Conservation (phyloP, 1,284 basidiomycete genomes). For the Microbotryum saponariae region DNA sequence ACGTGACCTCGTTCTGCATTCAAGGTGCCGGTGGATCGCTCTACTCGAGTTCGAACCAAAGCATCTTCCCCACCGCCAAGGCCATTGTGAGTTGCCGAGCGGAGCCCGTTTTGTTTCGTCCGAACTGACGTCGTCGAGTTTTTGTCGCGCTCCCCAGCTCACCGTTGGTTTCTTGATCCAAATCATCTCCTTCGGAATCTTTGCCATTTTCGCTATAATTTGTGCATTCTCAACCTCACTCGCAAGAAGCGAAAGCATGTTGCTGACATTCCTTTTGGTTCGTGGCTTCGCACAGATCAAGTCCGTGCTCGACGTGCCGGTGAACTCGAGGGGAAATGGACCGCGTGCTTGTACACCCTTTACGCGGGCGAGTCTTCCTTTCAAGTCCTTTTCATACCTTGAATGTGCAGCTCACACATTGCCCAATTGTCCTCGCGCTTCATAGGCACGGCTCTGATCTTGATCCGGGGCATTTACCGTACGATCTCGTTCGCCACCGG, state of each 20-base stretch:
- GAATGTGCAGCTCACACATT: too few species aligned
- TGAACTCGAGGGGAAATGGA: slow-evolving; percentile 16
- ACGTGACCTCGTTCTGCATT: slow-evolving; percentile 19
- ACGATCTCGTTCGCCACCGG: slow-evolving; percentile 24
- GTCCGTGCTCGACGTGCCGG: slow-evolving; percentile 14
- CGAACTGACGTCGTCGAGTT: not conserved
- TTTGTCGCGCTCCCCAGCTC: slow-evolving; percentile 1
- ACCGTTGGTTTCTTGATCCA: slow-evolving; percentile 28
- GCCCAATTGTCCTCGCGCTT: not conserved
- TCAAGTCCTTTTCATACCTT: not conserved
- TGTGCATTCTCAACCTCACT: slow-evolving; percentile 1
- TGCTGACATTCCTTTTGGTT: too few species aligned
- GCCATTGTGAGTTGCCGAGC: slow-evolving; percentile 12
- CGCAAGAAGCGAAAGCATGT: too few species aligned
- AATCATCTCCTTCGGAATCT: slow-evolving; percentile 26
- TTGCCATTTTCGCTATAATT: slow-evolving; percentile 17
- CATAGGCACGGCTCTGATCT: not conserved
- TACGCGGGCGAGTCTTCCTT: slow-evolving; percentile 16
- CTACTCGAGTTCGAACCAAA: slow-evolving; percentile 17
- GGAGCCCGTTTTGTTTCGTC: too few species aligned
- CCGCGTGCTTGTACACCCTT: slow-evolving; percentile 23
- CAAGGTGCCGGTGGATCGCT: slow-evolving; percentile 30
- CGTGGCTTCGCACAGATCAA: slow-evolving; percentile 7
- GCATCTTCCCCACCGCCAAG: slow-evolving; percentile 20
- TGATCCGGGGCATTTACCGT: slow-evolving; percentile 25